Conservation (phyloP, 495 filamentous ascomycete species). For the Talaromyces stipitatus region DNA sequence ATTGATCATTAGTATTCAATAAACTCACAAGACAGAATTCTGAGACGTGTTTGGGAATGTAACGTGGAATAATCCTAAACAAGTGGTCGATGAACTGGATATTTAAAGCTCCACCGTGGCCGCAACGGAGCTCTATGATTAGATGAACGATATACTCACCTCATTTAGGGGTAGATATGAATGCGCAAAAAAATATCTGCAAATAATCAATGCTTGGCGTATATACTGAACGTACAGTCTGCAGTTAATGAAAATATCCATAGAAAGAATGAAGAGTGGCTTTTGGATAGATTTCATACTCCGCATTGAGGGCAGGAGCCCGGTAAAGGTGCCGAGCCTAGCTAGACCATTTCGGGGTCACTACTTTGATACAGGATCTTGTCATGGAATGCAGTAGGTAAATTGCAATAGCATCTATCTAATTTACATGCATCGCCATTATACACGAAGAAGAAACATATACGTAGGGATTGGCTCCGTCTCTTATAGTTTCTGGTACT, state of each 20-base stretch:
- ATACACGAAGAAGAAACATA: background rate
- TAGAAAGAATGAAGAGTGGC: background rate
- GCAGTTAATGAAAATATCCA: background rate
- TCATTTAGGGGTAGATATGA: background rate
- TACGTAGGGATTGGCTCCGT: too few relatives aligned
- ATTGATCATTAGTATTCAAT: background rate
- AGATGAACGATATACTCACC: background rate
- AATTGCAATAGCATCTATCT: conserved; percentile 2
- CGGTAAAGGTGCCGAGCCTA: background rate
- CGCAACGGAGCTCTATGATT: conserved; percentile 3
- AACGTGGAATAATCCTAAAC: background rate
- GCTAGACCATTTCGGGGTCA: background rate
- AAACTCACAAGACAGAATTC: background rate
- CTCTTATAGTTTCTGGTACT: conserved; percentile 95
- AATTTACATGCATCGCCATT: conserved; percentile 6
- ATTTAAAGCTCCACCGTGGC: conserved; percentile 5
- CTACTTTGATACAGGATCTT: too few relatives aligned
- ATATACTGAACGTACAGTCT: background rate
- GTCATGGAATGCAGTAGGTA: background rate
- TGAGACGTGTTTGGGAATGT: background rate
- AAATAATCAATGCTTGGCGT: background rate
- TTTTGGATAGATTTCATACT: background rate
- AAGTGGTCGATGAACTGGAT: background rate
- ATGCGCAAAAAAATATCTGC: background rate
- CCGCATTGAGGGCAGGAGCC: background rate